Base-by-base conservation (phyloP, 805 yeast genomes). In the Clavispora carvajalis region DNA sequence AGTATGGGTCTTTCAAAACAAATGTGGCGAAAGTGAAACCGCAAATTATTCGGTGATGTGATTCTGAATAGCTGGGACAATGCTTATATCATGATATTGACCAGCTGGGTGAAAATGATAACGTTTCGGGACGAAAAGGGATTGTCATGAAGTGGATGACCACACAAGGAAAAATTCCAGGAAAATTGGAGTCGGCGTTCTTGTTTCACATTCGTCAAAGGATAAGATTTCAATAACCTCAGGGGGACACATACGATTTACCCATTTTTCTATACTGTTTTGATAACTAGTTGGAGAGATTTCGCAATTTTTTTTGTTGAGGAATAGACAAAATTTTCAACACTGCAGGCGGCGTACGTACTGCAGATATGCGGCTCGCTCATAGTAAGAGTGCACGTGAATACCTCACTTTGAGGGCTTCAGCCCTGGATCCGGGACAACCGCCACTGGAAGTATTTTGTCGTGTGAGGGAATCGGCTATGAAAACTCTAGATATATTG, bases 181-280 rank as follows among this genome's bases (percentile, higher is more conserved):
- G 39, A 18, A 30, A 29, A 29, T n/a, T 7, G 22, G 19, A 29
- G 23, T 22, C 17, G 35, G 29, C 11, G 29, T 35, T 33, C 23
- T 26, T 10, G 34, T 34, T 41, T 17, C 16, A 19, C 40, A 41
- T 45, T 40, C 10, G 21, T 13, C 16, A 18, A 25, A 25, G 34
- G 13, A 40, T 37, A 41, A 38, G 31, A n/a, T 22, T 22, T 12
- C 34, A 17, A 10, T 30, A 36, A 22, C 15, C 33, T 17, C 31
- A 29, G 22, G 31, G 31, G 16, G 17, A 44, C 50, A 55, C 60
- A 55, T 55, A 55, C 60, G 60, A 55, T 57, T 57, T 57, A 57
- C 60, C 60, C 60, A 57, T 57, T 50, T 52, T 55, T 44, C 46
- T 47, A 45, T 48, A 49, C 43, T 49, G 51, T 36, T 46, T 40